Evolutionary conservation across 257 asterid genomes (phyloP).

Genomic region (Misopates orontium): DNA sequence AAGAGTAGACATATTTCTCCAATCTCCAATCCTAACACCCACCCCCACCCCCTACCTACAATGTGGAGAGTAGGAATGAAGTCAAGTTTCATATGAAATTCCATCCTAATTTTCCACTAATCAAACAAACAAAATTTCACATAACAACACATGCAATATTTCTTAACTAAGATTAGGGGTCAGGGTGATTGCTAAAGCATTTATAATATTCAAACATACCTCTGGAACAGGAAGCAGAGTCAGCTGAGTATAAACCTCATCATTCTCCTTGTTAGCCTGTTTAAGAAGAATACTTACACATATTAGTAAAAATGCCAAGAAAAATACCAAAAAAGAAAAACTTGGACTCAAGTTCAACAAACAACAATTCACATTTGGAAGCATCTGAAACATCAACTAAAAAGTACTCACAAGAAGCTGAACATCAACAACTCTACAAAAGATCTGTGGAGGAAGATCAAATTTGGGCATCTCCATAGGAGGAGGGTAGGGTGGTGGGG

Average conservation of each 20-base stretch:
- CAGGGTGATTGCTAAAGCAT: too few relatives aligned
- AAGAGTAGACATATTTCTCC: slow-evolving; percentile 9
- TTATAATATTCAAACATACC: slow-evolving; percentile 43
- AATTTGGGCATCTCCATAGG: slow-evolving; percentile 71
- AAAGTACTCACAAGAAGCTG: slow-evolving; percentile 68
- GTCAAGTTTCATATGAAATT: too few relatives aligned
- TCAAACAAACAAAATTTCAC: slow-evolving; percentile 9
- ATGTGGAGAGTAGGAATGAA: too few relatives aligned
- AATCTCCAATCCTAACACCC: neutral
- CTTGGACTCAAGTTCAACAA: slow-evolving; percentile 5
- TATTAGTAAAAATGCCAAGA: neutral
- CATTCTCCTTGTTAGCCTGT: slow-evolving; percentile 97
- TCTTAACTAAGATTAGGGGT: slow-evolving; percentile 4
- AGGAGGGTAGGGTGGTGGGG: slow-evolving; percentile 66
- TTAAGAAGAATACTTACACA: slow-evolving; percentile 9
- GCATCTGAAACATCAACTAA: neutral
- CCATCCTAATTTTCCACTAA: slow-evolving; percentile 2
- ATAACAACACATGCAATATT: slow-evolving; percentile 8
- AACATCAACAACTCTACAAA: slow-evolving; percentile 81
- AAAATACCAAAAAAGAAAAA: neutral
- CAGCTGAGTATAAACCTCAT: slow-evolving; percentile 93
- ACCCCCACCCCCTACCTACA: too few relatives aligned
- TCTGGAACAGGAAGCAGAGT: slow-evolving; percentile 76
- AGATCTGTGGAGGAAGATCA: slow-evolving; percentile 88
- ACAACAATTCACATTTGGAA: neutral